These are phyloP conservation scores for Gloeostereum incarnatum DNA, from an alignment of 768 basidiomycete species.

Conservation along the genomic window DNA sequence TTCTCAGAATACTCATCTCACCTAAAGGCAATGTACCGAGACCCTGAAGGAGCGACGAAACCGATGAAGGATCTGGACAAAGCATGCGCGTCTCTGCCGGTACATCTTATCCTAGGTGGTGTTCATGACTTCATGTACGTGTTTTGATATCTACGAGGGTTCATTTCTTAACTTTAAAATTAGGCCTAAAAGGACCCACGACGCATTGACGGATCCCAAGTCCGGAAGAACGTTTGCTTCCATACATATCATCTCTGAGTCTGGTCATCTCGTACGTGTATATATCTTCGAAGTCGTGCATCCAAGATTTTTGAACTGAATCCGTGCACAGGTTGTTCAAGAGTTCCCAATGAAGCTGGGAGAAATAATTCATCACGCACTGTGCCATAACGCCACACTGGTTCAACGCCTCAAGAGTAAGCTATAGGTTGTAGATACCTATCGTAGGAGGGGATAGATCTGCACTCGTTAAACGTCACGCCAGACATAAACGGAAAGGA, in stretches of 20 bases:
- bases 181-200: slow-evolving; percentile 26
- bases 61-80: slow-evolving; percentile 39
- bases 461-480: too few relatives aligned
- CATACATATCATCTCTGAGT: slow-evolving; percentile 13
- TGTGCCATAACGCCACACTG: too few relatives aligned
- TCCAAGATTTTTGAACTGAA: too few relatives aligned
- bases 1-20: slow-evolving; percentile 1
- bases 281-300: too few relatives aligned
- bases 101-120: slow-evolving; percentile 46
- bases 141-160: neutral
- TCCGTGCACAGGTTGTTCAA: too few relatives aligned
- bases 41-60: slow-evolving; percentile 41
- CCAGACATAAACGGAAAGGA: too few relatives aligned
- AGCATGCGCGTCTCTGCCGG: slow-evolving; percentile 28
- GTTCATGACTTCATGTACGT: slow-evolving; percentile 46
- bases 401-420: too few relatives aligned
- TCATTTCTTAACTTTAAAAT: neutral
- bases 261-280: slow-evolving; percentile 19
- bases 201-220: slow-evolving; percentile 21
- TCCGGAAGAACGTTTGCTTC: slow-evolving; percentile 26
- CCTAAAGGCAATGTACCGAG: slow-evolving; percentile 53
- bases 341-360: too few relatives aligned
- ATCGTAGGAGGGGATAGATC: too few relatives aligned
- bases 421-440: too few relatives aligned
- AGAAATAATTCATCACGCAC: too few relatives aligned